A percentile compares a stretch with the other conserved stretches of the same genome.
These are phyloP conservation scores for Monilinia vaccinii-corymbosi DNA, from an alignment of 2,329 filamentous ascomycete genomes.

Conservation along the genomic window DNA sequence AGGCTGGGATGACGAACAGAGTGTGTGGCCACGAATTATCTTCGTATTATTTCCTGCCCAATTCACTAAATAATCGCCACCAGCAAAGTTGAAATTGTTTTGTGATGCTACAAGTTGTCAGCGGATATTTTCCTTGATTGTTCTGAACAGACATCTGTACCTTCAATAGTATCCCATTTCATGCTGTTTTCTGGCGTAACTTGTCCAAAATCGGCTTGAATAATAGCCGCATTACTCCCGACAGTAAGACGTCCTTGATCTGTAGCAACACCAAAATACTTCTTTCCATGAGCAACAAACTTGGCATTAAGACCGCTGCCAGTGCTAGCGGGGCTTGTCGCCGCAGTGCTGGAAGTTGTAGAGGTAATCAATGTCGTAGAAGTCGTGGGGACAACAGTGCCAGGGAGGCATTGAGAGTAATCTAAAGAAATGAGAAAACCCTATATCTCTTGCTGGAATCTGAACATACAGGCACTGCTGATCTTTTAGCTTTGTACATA, in stretches of 20 bases:
- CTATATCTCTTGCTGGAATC: background rate
- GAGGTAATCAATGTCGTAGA: constrained; percentile 4
- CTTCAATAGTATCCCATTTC: constrained; percentile 55
- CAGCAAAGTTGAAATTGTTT: constrained; percentile 45
- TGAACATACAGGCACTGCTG: constrained; percentile 3
- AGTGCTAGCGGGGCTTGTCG: constrained; percentile 5
- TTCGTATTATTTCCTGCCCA: constrained; percentile 48
- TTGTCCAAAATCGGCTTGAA: constrained; percentile 53
- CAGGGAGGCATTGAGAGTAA: constrained; percentile 23
- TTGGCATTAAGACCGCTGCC: constrained; percentile 34
- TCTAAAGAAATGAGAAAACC: background rate
- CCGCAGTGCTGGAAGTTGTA: constrained; percentile 3
- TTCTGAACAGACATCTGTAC: constrained; percentile 12
- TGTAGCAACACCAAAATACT: constrained; percentile 51
- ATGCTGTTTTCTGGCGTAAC: constrained; percentile 61
- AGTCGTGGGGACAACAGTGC: constrained; percentile 3
- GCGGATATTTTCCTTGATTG: background rate
- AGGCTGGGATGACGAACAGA: constrained; percentile 38
- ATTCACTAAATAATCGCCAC: constrained; percentile 51
- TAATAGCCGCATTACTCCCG: constrained; percentile 42
- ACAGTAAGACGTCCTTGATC: constrained; percentile 44
- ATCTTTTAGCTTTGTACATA: background rate
- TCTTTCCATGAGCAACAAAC: constrained; percentile 54
- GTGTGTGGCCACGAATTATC: constrained; percentile 55
- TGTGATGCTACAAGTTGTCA: constrained; percentile 23